Evolutionary conservation across 495 filamentous ascomycete genomes (phyloP).

Genomic region (Filosporella fistucella): DNA sequence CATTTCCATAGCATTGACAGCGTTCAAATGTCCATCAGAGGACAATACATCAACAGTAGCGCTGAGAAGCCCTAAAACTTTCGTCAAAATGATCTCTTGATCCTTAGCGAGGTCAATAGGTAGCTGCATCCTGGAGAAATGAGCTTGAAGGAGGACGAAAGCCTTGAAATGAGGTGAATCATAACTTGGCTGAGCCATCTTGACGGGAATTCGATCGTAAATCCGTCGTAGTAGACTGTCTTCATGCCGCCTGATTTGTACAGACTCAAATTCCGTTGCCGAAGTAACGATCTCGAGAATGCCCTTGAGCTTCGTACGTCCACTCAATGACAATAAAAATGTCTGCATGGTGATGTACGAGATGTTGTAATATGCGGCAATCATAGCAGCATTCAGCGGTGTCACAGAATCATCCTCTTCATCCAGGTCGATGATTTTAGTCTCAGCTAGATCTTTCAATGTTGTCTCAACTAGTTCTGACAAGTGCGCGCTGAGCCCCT

Average conservation of each 20-base stretch:
- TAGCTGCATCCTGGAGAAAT: slow-evolving; percentile 95
- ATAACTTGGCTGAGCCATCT: slow-evolving; percentile 79
- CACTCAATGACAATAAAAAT: slow-evolving; percentile 89
- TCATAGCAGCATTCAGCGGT: slow-evolving; percentile 93
- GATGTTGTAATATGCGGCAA: slow-evolving; percentile 98
- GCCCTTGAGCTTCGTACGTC: slow-evolving; percentile 87
- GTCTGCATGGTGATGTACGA: slow-evolving; percentile 99
- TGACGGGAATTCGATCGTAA: slow-evolving; percentile 91
- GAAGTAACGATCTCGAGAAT: slow-evolving; percentile 97
- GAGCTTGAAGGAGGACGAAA: slow-evolving; percentile 91
- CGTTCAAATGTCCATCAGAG: slow-evolving; percentile 93
- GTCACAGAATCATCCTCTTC: slow-evolving; percentile 92
- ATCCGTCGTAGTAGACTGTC: slow-evolving; percentile 83
- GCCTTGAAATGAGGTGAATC: slow-evolving; percentile 98
- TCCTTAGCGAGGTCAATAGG: slow-evolving; percentile 97
- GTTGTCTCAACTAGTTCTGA: slow-evolving; percentile 95
- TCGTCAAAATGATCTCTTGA: slow-evolving; percentile 81
- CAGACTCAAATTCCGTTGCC: slow-evolving; percentile 91
- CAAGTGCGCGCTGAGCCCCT: slow-evolving; percentile 88
- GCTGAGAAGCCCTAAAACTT: slow-evolving; percentile 82
- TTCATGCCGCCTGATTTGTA: slow-evolving; percentile 93
- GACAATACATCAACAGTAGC: slow-evolving; percentile 93
- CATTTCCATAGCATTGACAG: slow-evolving; percentile 98
- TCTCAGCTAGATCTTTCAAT: slow-evolving; percentile 83
- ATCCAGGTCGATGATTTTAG: slow-evolving; percentile 94